Percentiles rank a stretch among this genome's conserved stretches.
phyloP scores from a whole-genome alignment of 805 yeast genomes.

The Yarrowia porcina region DNA sequence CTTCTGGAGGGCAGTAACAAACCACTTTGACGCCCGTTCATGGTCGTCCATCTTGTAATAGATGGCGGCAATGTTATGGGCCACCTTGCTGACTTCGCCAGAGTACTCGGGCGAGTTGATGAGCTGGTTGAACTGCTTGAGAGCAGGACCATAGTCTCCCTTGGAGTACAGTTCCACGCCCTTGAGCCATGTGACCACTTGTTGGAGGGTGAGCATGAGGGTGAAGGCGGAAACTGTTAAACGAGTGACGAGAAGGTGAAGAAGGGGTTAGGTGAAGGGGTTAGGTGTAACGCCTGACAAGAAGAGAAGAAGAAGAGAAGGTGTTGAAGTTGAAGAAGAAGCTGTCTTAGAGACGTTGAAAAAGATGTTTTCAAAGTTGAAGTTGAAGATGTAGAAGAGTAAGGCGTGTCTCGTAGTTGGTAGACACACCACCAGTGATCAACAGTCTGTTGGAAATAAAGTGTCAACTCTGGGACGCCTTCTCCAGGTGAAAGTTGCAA shows the following conservation, averaged over 20 bases:
- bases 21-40: conserved; percentile 15
- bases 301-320: too few species aligned
- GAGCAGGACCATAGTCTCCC: not conserved
- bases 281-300: too few species aligned
- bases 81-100: conserved; percentile 17
- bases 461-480: not conserved
- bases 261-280: too few species aligned
- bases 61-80: conserved; percentile 23
- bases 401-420: too few species aligned
- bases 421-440: too few species aligned
- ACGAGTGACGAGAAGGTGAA: too few species aligned
- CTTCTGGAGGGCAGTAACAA: conserved; percentile 3
- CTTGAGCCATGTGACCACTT: conserved; percentile 24
- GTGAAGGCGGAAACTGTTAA: too few species aligned
- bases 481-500: not conserved
- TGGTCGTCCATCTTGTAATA: conserved; percentile 15
- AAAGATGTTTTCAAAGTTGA: too few species aligned
- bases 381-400: too few species aligned
- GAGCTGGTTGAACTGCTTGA: conserved; percentile 14
- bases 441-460: not conserved
- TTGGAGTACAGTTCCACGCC: conserved; percentile 21
- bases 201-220: conserved; percentile 9
- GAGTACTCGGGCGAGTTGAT: conserved; percentile 3
- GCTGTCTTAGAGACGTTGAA: too few species aligned
- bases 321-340: too few species aligned